phyloP scores from a whole-genome alignment of 129 eudicot species.

The Chrysanthemum makinoi region DNA sequence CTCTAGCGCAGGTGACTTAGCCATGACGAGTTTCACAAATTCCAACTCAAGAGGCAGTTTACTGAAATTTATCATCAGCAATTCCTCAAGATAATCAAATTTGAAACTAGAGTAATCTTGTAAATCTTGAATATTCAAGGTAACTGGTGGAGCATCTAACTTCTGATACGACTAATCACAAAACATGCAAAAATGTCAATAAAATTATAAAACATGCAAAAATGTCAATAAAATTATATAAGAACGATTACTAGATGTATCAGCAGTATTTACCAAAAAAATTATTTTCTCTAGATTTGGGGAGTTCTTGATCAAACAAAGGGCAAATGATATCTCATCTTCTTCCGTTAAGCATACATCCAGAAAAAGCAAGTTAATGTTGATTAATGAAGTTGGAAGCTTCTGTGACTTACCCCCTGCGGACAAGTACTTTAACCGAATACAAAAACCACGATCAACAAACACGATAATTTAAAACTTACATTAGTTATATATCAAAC shows the following conservation, averaged over 20 bases:
- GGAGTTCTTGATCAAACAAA: not conserved
- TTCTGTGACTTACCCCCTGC: not conserved
- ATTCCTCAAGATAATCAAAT: not conserved
- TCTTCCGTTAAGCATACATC: not conserved
- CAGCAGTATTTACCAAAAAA: not conserved
- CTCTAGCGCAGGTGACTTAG: not conserved
- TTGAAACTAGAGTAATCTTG: not conserved
- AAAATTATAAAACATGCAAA: not conserved
- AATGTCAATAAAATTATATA: no score
- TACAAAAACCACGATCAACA: not conserved
- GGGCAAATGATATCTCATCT: not conserved
- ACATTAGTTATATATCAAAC: not conserved
- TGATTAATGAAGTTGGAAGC: not conserved
- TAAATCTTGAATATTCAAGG: not conserved
- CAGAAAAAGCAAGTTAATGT: not conserved
- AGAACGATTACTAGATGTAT: no score
- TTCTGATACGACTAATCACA: not conserved
- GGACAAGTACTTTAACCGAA: not conserved
- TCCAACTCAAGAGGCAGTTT: not conserved
- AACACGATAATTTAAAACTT: not conserved
- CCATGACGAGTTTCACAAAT: slow-evolving; percentile 15
- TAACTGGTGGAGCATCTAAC: not conserved
- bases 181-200: not conserved
- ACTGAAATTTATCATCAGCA: not conserved
- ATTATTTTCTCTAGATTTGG: not conserved